Base-by-base conservation (phyloP, 768 basidiomycete genomes). In the Naematelia aurantialba region DNA sequence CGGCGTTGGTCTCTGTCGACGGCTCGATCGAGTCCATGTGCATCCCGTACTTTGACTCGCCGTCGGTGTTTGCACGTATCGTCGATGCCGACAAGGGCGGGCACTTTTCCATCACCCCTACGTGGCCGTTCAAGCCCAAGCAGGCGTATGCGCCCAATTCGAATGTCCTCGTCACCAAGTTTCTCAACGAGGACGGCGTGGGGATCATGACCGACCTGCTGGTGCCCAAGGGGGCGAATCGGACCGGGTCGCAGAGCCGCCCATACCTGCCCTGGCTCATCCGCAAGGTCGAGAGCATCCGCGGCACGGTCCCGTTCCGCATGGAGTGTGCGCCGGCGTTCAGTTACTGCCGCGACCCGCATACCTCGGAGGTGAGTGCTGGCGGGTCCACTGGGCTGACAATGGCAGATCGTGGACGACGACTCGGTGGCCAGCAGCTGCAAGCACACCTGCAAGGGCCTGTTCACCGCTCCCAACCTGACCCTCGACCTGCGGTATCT, bases 301-400 rank as follows among this genome's bases (percentile, higher is more conserved):
- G 94, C 17, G 94, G 94, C 0, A 82, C 73, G 5, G 80, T 96
- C 29, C 86, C 89, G 0, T 80, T 94, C 54, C 81, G 84, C 58
- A 82, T 97, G 76, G 89, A 98, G 79, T 92, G 90, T 68, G 91
- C 90, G 0, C 94, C 94, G 0, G 94, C 92, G 0, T 99, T 99
- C 84, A 87, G 96, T 76, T 99, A 99, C 68, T 92, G 91, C 0
- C 82, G 88, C 12, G 82, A 85, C 49, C 50, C 80, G 1, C 94
- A 98, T 76, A 83, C 81, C 5, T 87, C 88, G 0, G 74, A 81
- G 58, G 73, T 74, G 57, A 53, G 72, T 54, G 14, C 4, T 48
- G 5, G 25, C 13, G 26, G 13, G 2, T 14, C 45, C 12, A 25
- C 48, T 50, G 48, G n/a, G n/a, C n/a, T n/a, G n/a, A n/a, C n/a